These are phyloP conservation scores for Telopea speciosissima DNA, from an alignment of 177 flowering plant species.

Conservation along the genomic window DNA sequence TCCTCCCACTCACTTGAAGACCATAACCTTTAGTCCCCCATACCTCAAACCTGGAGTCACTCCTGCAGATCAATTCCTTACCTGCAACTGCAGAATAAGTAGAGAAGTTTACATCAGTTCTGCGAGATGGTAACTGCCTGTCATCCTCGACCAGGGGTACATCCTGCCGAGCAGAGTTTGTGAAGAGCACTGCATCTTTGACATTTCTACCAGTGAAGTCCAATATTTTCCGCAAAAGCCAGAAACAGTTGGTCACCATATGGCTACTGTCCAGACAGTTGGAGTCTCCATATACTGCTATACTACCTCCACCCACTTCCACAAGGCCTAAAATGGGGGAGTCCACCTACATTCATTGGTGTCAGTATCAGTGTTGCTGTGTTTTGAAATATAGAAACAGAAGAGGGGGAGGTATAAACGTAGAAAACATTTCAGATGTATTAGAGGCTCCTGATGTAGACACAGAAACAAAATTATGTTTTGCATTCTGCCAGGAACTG, in stretches of 20 bases:
- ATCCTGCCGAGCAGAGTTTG: conserved; percentile 44
- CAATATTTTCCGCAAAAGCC: conserved; percentile 78
- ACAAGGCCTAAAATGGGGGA: conserved; percentile 84
- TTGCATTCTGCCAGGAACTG: not conserved
- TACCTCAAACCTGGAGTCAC: conserved; percentile 83
- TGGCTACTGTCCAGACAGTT: conserved; percentile 98
- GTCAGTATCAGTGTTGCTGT: not conserved
- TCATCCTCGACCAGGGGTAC: conserved; percentile 48
- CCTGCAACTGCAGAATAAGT: conserved; percentile 70
- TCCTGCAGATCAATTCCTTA: conserved; percentile 69
- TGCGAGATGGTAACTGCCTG: conserved; percentile 70
- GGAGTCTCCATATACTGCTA: conserved; percentile 94
- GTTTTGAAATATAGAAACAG: not conserved
- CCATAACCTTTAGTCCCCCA: conserved; percentile 90
- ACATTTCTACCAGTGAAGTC: conserved; percentile 66
- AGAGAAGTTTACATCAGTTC: conserved; percentile 91
- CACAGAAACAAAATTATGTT: too few species aligned
- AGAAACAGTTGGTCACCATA: conserved; percentile 94
- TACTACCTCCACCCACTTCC: conserved; percentile 69
- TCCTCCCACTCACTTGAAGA: conserved; percentile 59
- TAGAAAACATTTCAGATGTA: not conserved
- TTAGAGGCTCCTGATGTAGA: not conserved
- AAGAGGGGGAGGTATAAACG: not conserved
- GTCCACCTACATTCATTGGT: conserved; percentile 52
- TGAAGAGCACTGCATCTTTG: conserved; percentile 78